Percentiles rank a stretch among this genome's conserved stretches.
phyloP scores from a whole-genome alignment of 371 early-diverging fungal genomes.

The Apophysomyces sp. region DNA sequence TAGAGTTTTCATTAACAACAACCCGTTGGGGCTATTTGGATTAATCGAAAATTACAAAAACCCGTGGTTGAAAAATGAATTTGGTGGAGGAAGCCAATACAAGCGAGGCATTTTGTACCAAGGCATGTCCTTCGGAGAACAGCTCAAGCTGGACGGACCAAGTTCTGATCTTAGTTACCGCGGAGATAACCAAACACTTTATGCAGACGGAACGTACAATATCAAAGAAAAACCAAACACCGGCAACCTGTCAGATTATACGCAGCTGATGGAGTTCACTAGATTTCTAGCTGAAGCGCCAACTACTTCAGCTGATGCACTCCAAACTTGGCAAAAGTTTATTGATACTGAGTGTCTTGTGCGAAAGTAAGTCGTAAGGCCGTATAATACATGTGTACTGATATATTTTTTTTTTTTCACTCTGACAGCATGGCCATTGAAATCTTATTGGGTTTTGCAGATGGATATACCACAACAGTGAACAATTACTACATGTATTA shows the following conservation, averaged over 20 bases:
- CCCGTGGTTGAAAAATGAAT: slow-evolving; percentile 21
- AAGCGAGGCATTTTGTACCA: slow-evolving; percentile 19
- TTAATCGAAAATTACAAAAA: slow-evolving; percentile 18
- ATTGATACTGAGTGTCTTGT: slow-evolving; percentile 24
- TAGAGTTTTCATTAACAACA: slow-evolving; percentile 19
- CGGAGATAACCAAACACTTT: slow-evolving; percentile 19
- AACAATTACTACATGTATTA: slow-evolving; percentile 33
- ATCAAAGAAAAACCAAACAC: slow-evolving; percentile 14
- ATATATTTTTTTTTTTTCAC: background rate
- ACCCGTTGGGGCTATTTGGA: slow-evolving; percentile 19
- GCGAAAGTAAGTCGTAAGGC: slow-evolving; percentile 27
- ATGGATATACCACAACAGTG: slow-evolving; percentile 19
- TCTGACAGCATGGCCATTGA: slow-evolving; percentile 32
- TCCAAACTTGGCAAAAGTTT: slow-evolving; percentile 19
- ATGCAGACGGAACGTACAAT: slow-evolving; percentile 13
- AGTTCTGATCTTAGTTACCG: slow-evolving; percentile 16
- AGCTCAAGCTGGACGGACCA: background rate
- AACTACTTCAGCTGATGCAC: slow-evolving; percentile 11
- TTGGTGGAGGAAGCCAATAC: slow-evolving; percentile 14
- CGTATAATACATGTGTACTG: background rate
- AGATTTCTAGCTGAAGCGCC: slow-evolving; percentile 11
- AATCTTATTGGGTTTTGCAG: slow-evolving; percentile 23
- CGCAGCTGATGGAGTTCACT: slow-evolving; percentile 17
- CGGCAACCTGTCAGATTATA: slow-evolving; percentile 6
- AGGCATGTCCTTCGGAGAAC: slow-evolving; percentile 5